Evolutionary conservation across 352 stramenopile genomes (phyloP), one percentile per base, ranked within the genome.

Genomic region (Phytophthora fragariae): DNA sequence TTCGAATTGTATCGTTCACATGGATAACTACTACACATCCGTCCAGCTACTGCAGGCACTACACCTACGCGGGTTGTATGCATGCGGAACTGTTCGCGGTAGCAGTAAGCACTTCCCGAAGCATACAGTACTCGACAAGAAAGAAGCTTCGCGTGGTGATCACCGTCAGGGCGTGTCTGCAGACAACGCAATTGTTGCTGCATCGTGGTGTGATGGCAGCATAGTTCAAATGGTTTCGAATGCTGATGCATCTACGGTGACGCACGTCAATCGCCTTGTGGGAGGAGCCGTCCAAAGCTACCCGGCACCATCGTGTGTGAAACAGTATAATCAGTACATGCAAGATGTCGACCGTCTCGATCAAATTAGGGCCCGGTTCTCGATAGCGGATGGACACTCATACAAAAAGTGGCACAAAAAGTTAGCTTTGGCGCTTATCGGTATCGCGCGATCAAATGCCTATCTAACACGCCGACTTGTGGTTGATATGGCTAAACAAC

Each of bases 11-110:
- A 62, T 83, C n/a, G 27, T 83, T 24, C 79, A 77, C 31, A 73
- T 52, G 10, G 76, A 81, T 60, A 79, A 81, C 57, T 81, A 72
- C 54, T 83, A 80, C 49, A 83, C 73, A 12, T 77, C 65, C 3
- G 65, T 76, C 9, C 65, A 74, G 21, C 55, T 81, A n/a, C 53
- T 79, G 7, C 37, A 73, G 12, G 52, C 47, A 5, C 37, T 83
- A 15, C 57, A 65, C 17, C 12, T 72, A 11, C 63, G 61, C 14
- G 62, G 62, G 1, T 24, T 81, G 6, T 76, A 72, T 39, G 64
- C 46, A 14, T 24, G 65, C 24, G 70, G 76, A 5, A 81, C 70
- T 2, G 60, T 77, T 17, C 46, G 64, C 47, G 33, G 50, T 8
- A 46, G 14, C 21, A 75, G 61, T 53, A 76, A 74, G 44, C 66